Percentiles rank a stretch among this genome's conserved stretches.
These are phyloP conservation scores for Pyricularia pennisetigena DNA, from an alignment of 2,329 filamentous ascomycete genomes.

Conservation along the genomic window DNA sequence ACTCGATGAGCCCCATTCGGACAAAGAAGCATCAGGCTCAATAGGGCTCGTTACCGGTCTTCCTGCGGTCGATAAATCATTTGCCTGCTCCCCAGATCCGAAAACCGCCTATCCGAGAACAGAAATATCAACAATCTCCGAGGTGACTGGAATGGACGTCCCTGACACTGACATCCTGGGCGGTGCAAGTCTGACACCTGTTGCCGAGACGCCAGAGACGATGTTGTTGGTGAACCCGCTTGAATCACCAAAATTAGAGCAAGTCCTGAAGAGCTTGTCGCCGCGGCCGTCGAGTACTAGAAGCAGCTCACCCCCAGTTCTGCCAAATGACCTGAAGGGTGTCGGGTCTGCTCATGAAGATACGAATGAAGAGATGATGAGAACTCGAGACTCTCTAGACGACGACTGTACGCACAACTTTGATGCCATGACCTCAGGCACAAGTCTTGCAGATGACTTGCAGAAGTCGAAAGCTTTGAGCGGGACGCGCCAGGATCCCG, in stretches of 20 bases:
- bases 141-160: neutral
- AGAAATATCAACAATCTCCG: neutral
- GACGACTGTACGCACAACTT: slow-evolving; percentile 3
- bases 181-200: neutral
- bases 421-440: neutral
- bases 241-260: neutral
- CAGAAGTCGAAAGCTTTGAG: neutral
- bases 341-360: slow-evolving; percentile 6
- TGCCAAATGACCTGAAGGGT: slow-evolving; percentile 6
- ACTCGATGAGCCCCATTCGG: neutral
- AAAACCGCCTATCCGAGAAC: neutral
- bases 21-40: neutral
- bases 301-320: neutral
- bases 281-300: neutral
- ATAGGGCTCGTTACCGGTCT: neutral
- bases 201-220: neutral
- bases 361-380: slow-evolving; percentile 3
- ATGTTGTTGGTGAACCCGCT: neutral
- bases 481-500: neutral
- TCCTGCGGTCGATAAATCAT: neutral
- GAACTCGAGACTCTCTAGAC: neutral
- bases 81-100: neutral
- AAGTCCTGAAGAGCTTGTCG: neutral
- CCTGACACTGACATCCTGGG: neutral
- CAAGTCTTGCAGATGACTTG: neutral